Base-by-base conservation (phyloP, 106 monocot genomes). In the Ottelia alismoides region DNA sequence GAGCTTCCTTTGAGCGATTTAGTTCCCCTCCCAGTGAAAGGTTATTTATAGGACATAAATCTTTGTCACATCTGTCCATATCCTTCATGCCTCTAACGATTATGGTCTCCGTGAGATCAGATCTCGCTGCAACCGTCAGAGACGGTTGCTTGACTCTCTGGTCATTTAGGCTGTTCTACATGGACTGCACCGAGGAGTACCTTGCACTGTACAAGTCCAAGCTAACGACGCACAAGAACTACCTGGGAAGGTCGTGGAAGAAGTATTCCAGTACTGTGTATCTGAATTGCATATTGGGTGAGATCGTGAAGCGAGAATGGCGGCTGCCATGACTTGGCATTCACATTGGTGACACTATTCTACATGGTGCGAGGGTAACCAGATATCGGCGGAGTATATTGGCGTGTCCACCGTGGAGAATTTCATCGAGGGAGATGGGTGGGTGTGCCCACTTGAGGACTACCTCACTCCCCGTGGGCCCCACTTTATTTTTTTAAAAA, bases 241-340 rank as follows among this genome's bases (percentile, higher is more conserved):
- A 73, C 62, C 63, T 85, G 18, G 84, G 84, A 1, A 51, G 84
- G 47, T 79, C 84, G 21, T 85, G 84, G 84, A 85, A 79, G 69
- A 73, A 85, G 76, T 85, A 73, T 51, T 79, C 84, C 16, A 74
- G 84, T 47, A 73, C 84, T 11, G 84, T 85, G 60, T 76, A 66
- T 45, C 21, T 85, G 11, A 32, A 70, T 17, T 79, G 76, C 49
- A 28, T 22, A 23, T 23, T 79, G 46, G 62, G 49, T 16, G 69
- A 43, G 55, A 54, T 85, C 43, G 51, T 85, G 27, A 47, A 47
- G 60, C 62, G 62, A 23, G 76, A 79, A 45, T 79, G 84, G 28
- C 76, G 84, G 84, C 6, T 57, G 55, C 47, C 57, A 23, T 85
- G 79, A 73, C 20, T 79, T 66, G 21, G 72, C 76, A 27, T 85